A percentile compares a stretch with the other conserved stretches of the same genome.
phyloP scores from a whole-genome alignment of 768 basidiomycete genomes.

The Termitomyces sp. region DNA sequence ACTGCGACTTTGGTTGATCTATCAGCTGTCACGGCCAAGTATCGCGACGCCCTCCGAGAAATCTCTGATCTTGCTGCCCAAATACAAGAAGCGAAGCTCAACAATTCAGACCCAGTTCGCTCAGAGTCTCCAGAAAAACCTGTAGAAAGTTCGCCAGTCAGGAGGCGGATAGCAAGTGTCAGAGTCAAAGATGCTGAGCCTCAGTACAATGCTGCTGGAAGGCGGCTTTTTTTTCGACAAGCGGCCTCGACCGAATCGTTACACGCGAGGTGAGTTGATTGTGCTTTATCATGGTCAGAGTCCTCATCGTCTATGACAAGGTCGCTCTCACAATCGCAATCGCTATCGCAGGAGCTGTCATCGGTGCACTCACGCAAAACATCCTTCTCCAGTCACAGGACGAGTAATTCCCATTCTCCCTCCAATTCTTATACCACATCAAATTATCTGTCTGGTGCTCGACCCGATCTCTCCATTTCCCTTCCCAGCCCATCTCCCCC shows the following conservation, averaged over 20 bases:
- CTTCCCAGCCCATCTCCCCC: slow-evolving; percentile 36
- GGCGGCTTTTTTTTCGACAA: slow-evolving; percentile 83
- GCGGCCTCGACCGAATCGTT: slow-evolving; percentile 86
- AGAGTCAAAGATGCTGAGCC: slow-evolving; percentile 45
- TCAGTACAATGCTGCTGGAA: slow-evolving; percentile 47
- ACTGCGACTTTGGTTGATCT: slow-evolving; percentile 78
- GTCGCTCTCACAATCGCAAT: slow-evolving; percentile 91
- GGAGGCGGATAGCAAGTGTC: slow-evolving; percentile 51
- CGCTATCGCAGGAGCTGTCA: slow-evolving; percentile 95
- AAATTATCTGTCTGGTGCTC: slow-evolving; percentile 22
- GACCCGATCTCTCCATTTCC: slow-evolving; percentile 60
- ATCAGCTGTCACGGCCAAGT: slow-evolving; percentile 75
- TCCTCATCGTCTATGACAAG: slow-evolving; percentile 32
- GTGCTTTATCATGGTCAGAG: slow-evolving; percentile 11
- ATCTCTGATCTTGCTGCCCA: slow-evolving; percentile 93
- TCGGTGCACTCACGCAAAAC: slow-evolving; percentile 83
- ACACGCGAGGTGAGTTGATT: slow-evolving; percentile 66
- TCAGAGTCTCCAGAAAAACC: slow-evolving; percentile 45
- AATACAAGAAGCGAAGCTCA: slow-evolving; percentile 81
- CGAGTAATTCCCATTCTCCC: slow-evolving; percentile 59
- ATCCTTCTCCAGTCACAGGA: slow-evolving; percentile 74
- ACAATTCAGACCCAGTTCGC: slow-evolving; percentile 34
- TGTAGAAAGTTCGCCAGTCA: slow-evolving; percentile 34
- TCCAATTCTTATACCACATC: slow-evolving; percentile 50
- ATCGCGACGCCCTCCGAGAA: slow-evolving; percentile 84